Evolutionary conservation across 768 basidiomycete species (phyloP).

Genomic region (Tricholoma flavovirens): DNA sequence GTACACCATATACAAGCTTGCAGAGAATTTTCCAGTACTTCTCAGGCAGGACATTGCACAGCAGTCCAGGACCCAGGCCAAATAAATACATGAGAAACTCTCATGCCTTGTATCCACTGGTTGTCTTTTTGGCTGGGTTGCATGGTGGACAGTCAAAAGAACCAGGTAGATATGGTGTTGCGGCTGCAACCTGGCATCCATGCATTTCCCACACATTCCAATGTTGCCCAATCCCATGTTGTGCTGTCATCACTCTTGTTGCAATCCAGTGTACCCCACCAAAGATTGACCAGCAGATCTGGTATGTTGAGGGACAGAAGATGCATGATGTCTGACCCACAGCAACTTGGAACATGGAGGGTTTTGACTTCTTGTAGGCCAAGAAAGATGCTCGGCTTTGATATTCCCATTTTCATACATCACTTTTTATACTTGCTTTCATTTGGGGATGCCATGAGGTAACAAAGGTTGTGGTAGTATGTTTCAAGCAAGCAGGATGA

Average conservation of each 20-base stretch:
- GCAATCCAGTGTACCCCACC: conserved; percentile 6
- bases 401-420: background rate
- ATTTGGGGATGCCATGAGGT: conserved; percentile 1
- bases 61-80: conserved; percentile 28
- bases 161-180: too few species aligned
- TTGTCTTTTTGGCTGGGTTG: too few species aligned
- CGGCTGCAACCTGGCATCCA: background rate
- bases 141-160: too few species aligned
- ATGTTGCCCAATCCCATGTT: background rate
- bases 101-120: too few species aligned
- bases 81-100: conserved; percentile 29
- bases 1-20: conserved; percentile 21
- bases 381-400: too few species aligned
- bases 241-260: background rate
- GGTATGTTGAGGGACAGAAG: too few species aligned
- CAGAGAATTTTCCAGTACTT: conserved; percentile 28
- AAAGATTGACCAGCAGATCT: too few species aligned
- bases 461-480: too few species aligned
- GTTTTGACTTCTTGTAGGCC: too few species aligned
- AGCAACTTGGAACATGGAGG: background rate
- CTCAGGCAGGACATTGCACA: conserved; percentile 21
- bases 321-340: too few species aligned
- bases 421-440: background rate
- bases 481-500: background rate
- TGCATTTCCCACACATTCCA: background rate